Evolutionary conservation across 2,329 filamentous ascomycete genomes (phyloP), one percentile per base, ranked within the genome.

Genomic region (Alternaria infectoria): DNA sequence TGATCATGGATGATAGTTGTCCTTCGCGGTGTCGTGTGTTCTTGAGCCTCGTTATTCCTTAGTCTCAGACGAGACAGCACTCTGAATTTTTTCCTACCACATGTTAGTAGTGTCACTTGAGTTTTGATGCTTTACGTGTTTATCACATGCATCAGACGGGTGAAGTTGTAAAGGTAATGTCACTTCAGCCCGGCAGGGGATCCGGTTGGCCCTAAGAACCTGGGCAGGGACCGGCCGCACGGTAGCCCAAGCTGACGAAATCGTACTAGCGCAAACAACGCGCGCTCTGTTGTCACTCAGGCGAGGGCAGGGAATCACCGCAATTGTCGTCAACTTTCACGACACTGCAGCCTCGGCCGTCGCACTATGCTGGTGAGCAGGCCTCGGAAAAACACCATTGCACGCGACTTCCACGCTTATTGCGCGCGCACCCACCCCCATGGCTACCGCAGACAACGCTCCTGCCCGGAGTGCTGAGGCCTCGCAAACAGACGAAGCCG

Each of bases 351-450:
- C 47, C 64, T 23, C 23, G 58, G 57, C 62, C 56, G 61, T 50
- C 54, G 51, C 61, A 72, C 68, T 43, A 78, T 77, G 74, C 65
- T 66, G 36, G 72, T 70, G 68, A 70, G 57, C 64, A 62, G 54
- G 52, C 54, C 54, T 55, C 58, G 30, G 30, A 50, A 46, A 54
- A 26, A 45, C 23, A 55, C 45, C 52, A 32, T 60, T 23, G 60
- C 51, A 71, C 70, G 74, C 71, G 69, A 68, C 65, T 55, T 47
- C 60, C 43, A 59, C 47, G 43, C 47, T 65, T 70, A 51, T 57
- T 50, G 64, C 61, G 67, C 67, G 70, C 67, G 64, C 62, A 59
- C 51, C 62, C 54, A 62, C 68, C 52, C 46, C 51, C 51, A 76
- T 77, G 75, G 66, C 71, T 50, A 55, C 72, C 52, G 54, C 72